Evolutionary conservation across 345 rosid species (phyloP).

Genomic region (Draba incana): DNA sequence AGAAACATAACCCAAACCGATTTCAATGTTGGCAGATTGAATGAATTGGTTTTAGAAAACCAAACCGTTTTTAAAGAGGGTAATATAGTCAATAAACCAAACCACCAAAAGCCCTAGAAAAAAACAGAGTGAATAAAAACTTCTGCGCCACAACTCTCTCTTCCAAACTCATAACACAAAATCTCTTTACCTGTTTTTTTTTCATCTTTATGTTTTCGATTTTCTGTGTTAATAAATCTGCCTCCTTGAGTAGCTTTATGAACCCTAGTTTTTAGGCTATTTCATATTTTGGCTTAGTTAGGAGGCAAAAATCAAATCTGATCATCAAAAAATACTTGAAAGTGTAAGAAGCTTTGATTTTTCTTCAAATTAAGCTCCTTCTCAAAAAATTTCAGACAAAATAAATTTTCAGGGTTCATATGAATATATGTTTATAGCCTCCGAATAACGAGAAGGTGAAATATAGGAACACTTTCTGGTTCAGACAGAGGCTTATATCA

Average conservation of each 20-base stretch:
- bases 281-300: too few relatives aligned
- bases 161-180: background rate
- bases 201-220: background rate
- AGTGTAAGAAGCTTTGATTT: too few relatives aligned
- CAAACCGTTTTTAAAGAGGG: background rate
- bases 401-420: too few relatives aligned
- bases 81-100: constrained; percentile 20
- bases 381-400: too few relatives aligned
- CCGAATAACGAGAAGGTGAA: constrained; percentile 42
- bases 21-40: background rate
- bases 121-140: constrained; percentile 15
- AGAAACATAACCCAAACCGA: background rate
- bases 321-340: too few relatives aligned
- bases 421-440: constrained; percentile 31
- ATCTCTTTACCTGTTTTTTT: background rate
- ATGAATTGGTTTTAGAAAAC: background rate
- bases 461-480: constrained; percentile 38
- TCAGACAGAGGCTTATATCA: constrained; percentile 45
- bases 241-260: too few relatives aligned
- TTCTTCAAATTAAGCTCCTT: too few relatives aligned
- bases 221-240: background rate
- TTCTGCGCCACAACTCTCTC: constrained; percentile 19
- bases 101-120: constrained; percentile 29
- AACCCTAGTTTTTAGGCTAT: too few relatives aligned
- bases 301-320: too few relatives aligned